Evolutionary conservation across 2,329 filamentous ascomycete species (phyloP), one percentile per base, ranked within the genome.

Genomic region (Polytolypa hystricis): DNA sequence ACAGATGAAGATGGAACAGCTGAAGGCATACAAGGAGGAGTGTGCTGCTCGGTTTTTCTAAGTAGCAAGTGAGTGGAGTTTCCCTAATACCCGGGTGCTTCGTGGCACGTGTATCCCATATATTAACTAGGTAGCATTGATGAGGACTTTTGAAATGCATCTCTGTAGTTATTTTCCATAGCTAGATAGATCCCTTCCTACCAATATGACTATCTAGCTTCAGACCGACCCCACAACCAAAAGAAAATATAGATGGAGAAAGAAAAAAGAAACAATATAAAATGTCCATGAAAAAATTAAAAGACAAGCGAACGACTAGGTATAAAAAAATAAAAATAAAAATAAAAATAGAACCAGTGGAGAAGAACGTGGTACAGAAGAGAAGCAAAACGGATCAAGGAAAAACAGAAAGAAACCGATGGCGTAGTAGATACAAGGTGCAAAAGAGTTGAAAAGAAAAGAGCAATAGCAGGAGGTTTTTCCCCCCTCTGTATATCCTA

Each of bases 401-500:
- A 18, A 16, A 12, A 33, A 27, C 8, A 18, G 5, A 33, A 11
- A 4, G 17, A 10, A 26, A 31, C 12, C n/a, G 18, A n/a, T 33
- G 19, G 27, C 21, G 10, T 12, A 14, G 19, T 32, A 16, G 26
- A 14, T 11, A 17, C n/a, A 20, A 17, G 20, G 17, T 23, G 32
- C 18, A 17, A 15, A 28, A 29, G 20, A 31, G 14, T 29, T 39
- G 25, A 12, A 4, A n/a, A 16, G 16, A 20, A 12, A 18, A 14
- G 8, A 20, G 14, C 14, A 18, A 20, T 14, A 26, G 23, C 27
- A 27, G 4, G 11, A 26, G 17, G n/a, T 27, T 33, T 10, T 4
- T 14, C 18, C 16, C 33, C 16, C 30, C 28, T 35, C 26, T 35
- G 18, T 35, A 35, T 30, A 30, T 27, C 17, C 15, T 35, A 35